Evolutionary conservation across 2,329 filamentous ascomycete genomes (phyloP).

Genomic region (Epichloe festucae): DNA sequence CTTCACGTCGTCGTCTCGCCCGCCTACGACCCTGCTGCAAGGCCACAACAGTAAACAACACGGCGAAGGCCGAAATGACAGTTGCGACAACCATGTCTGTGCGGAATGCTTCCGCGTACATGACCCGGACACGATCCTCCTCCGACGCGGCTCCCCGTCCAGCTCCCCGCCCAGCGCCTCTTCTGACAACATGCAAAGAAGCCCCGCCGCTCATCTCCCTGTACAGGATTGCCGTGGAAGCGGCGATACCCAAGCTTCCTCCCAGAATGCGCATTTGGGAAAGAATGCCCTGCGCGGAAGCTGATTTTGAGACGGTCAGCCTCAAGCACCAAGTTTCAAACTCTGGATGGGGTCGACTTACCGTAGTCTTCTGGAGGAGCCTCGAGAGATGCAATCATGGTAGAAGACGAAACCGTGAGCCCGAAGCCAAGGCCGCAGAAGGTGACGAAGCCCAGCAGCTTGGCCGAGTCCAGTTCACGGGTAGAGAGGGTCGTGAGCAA

Average conservation of each 20-base stretch:
- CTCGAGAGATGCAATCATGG: constrained; percentile 30
- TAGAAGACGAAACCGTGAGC: constrained; percentile 32
- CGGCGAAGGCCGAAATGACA: constrained; percentile 25
- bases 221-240: constrained; percentile 34
- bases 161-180: constrained; percentile 15
- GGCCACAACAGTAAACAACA: constrained; percentile 23
- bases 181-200: not conserved
- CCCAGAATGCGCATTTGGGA: constrained; percentile 39
- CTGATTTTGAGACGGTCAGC: constrained; percentile 15
- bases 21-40: not conserved
- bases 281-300: constrained; percentile 38
- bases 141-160: constrained; percentile 13
- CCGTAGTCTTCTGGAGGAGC: constrained; percentile 32
- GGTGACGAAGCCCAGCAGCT: constrained; percentile 34
- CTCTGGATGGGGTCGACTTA: constrained; percentile 13
- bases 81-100: constrained; percentile 34
- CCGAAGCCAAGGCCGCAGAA: constrained; percentile 42
- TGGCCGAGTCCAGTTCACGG: constrained; percentile 24
- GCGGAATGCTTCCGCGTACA: constrained; percentile 32
- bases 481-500: constrained; percentile 27
- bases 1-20: not conserved
- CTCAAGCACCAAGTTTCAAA: no score
- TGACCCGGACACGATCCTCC: constrained; percentile 16
- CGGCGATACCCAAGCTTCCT: constrained; percentile 40
- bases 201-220: constrained; percentile 11